Evolutionary conservation across 257 asterid species (phyloP).

Genomic region (Fraxinus anomala): DNA sequence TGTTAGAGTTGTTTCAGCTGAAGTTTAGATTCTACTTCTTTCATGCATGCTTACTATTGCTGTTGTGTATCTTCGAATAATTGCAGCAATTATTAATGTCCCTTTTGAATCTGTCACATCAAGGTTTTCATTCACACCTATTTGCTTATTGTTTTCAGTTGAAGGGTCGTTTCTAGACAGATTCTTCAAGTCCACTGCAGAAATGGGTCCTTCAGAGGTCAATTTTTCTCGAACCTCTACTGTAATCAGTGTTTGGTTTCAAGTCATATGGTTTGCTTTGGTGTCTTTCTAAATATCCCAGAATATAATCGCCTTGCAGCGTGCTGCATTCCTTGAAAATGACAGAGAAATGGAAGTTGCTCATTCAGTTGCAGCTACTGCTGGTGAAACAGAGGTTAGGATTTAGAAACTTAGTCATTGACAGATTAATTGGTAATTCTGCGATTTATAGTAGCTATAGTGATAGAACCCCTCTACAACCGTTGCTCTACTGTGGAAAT

Average conservation of each 20-base stretch:
- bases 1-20: not conserved
- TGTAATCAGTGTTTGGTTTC: not conserved
- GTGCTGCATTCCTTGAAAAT: constrained; percentile 83
- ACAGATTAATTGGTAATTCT: not conserved
- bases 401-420: not conserved
- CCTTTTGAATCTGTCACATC: not conserved
- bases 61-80: not conserved
- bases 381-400: constrained; percentile 93
- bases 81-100: not conserved
- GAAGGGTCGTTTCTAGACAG: constrained; percentile 86
- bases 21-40: not conserved
- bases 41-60: constrained; percentile 7
- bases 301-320: constrained; percentile 44
- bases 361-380: constrained; percentile 91
- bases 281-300: constrained; percentile 22
- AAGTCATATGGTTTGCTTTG: constrained; percentile 8
- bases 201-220: constrained; percentile 78
- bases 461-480: too few species aligned
- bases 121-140: constrained; percentile 2
- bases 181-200: constrained; percentile 77
- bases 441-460: not conserved
- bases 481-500: too few species aligned
- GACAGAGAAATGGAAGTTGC: constrained; percentile 97
- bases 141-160: constrained; percentile 46
- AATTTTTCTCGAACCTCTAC: not conserved